A percentile compares a stretch with the other conserved stretches of the same genome.
These are phyloP conservation scores for Pyronema omphalodes DNA, from an alignment of 495 filamentous ascomycete species.

Conservation along the genomic window DNA sequence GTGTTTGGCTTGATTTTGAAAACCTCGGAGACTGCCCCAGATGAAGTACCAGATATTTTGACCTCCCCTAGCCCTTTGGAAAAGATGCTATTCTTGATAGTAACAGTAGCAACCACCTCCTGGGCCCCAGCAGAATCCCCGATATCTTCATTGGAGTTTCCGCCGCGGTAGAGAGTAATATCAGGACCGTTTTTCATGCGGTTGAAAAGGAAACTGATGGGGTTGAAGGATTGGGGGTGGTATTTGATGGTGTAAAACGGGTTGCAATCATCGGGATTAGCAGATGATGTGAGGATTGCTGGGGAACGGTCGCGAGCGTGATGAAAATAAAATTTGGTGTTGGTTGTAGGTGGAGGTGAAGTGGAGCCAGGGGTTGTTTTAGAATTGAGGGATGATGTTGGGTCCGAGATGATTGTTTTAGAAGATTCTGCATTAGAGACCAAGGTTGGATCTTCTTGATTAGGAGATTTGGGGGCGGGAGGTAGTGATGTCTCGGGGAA, in stretches of 20 bases:
- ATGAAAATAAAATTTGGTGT: background rate
- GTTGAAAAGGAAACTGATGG: background rate
- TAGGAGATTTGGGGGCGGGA: too few species aligned
- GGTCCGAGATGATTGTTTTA: too few species aligned
- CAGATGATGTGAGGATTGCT: background rate
- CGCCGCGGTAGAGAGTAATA: slow-evolving; percentile 1
- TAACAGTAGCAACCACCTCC: background rate
- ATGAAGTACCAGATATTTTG: background rate
- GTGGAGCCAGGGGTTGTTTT: too few species aligned
- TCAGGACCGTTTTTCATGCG: background rate
- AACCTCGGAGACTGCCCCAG: background rate
- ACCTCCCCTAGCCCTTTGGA: background rate
- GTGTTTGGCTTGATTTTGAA: background rate
- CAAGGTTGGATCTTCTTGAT: too few species aligned
- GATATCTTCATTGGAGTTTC: background rate
- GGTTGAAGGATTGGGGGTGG: background rate
- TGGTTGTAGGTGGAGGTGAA: background rate
- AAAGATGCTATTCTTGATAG: background rate
- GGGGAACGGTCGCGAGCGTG: background rate
- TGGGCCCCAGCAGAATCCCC: too few species aligned
- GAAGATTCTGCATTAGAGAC: too few species aligned
- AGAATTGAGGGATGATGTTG: too few species aligned
- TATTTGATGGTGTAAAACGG: background rate
- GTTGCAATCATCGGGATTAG: background rate
- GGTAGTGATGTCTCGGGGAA: too few species aligned